These are phyloP conservation scores for Vitis labrusca DNA, from an alignment of 164 flowering plant species.

Conservation along the genomic window DNA sequence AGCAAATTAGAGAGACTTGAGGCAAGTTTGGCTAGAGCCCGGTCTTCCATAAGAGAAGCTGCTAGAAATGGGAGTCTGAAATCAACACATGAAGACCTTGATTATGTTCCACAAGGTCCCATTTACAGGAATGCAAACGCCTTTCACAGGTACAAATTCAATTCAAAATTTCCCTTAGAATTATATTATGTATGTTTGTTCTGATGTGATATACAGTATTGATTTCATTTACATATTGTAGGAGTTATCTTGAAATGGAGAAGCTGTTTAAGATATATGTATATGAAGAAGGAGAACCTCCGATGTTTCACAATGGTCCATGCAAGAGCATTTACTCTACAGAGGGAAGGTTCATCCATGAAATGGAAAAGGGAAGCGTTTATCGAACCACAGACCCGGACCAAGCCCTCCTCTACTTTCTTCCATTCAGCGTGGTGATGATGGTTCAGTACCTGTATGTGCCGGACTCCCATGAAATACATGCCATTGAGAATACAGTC, in stretches of 20 bases:
- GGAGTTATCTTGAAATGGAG: conserved; percentile 80
- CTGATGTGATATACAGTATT: background rate
- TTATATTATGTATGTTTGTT: background rate
- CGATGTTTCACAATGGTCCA: conserved; percentile 66
- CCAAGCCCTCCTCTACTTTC: conserved; percentile 47
- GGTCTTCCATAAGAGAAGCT: conserved; percentile 39
- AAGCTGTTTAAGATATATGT: conserved; percentile 58
- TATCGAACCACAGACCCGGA: conserved; percentile 45
- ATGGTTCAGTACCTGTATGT: conserved; percentile 45
- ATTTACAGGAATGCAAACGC: conserved; percentile 43
- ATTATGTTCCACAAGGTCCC: conserved; percentile 42
- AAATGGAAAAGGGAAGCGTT: conserved; percentile 38
- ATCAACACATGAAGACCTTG: conserved; percentile 26
- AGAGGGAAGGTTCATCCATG: conserved; percentile 67
- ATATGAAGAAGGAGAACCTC: conserved; percentile 72
- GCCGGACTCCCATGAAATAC: conserved; percentile 22
- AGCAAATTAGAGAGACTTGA: conserved; percentile 29
- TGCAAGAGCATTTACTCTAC: conserved; percentile 66
- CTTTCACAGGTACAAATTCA: conserved; percentile 35
- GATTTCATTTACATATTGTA: conserved; percentile 8
- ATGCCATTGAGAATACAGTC: conserved; percentile 23
- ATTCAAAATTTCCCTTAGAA: background rate
- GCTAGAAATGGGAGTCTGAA: conserved; percentile 18
- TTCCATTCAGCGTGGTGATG: conserved; percentile 53
- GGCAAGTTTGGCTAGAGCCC: conserved; percentile 24